Percentiles rank a stretch among this genome's conserved stretches.
phyloP scores from a whole-genome alignment of 192 early-diverging fungal genomes.

The Coemansia biformis region DNA sequence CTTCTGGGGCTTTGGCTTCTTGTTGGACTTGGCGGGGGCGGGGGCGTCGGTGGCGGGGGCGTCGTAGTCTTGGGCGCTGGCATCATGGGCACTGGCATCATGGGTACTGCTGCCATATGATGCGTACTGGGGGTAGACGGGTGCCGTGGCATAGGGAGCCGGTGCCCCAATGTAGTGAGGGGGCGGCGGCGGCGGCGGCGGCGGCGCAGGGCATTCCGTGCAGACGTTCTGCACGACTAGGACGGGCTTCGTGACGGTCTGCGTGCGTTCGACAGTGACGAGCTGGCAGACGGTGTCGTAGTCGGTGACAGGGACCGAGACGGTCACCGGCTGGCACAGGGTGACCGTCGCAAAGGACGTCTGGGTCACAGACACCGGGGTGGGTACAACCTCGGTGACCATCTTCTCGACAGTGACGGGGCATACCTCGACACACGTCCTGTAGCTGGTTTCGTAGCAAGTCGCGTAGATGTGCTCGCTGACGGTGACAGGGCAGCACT shows the following conservation, averaged over 20 bases:
- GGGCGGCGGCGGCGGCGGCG: slow-evolving; percentile 13
- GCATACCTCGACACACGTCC: slow-evolving; percentile 34
- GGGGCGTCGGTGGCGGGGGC: too few species aligned
- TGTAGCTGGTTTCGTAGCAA: slow-evolving; percentile 35
- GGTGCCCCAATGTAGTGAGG: slow-evolving; percentile 1
- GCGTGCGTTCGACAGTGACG: slow-evolving; percentile 38
- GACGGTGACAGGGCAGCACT: slow-evolving; percentile 43
- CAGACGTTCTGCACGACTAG: slow-evolving; percentile 48
- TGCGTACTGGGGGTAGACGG: not conserved
- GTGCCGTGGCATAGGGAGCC: not conserved
- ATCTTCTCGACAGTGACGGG: slow-evolving; percentile 32
- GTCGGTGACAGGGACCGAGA: slow-evolving; percentile 29
- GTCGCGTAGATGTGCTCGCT: slow-evolving; percentile 32
- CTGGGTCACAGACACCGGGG: slow-evolving; percentile 20
- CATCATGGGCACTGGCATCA: too few species aligned
- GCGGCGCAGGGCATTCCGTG: slow-evolving; percentile 21
- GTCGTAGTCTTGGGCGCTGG: too few species aligned
- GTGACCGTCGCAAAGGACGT: slow-evolving; percentile 32
- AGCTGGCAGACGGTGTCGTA: slow-evolving; percentile 48
- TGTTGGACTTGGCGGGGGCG: too few species aligned
- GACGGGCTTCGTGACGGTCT: slow-evolving; percentile 43
- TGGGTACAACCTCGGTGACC: slow-evolving; percentile 26
- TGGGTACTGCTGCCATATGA: too few species aligned
- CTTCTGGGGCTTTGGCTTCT: too few species aligned
- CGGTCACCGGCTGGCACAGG: slow-evolving; percentile 47